Evolutionary conservation across 805 yeast species (phyloP), one percentile per base, ranked within the genome.

Genomic region (Candida railenensis): DNA sequence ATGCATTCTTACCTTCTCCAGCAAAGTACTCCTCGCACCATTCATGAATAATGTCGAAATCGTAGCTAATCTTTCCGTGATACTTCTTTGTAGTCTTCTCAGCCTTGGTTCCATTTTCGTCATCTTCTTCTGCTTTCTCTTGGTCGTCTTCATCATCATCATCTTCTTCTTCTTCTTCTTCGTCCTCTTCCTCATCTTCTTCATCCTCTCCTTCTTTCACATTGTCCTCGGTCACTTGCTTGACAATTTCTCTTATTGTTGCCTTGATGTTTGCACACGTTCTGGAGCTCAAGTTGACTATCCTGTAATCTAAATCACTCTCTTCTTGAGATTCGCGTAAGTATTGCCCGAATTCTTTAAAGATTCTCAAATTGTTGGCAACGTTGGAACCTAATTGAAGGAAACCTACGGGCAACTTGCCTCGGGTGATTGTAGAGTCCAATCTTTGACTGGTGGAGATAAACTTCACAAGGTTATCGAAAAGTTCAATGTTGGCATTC

Each of bases 361-460:
- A 52, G 11, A 70, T 65, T 20, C 76, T 56, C 37, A 61, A 52
- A 52, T 71, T 72, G 50, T 71, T 71, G 32, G 75, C 74, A 9
- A 66, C 66, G 51, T 72, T 71, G 14, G 75, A 63, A 22, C 71
- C 65, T 43, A 72, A 53, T 48, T 60, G 69, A 16, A 72, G 54
- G 45, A 63, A 68, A 2, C 69, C 75, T 8, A 61, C 56, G 9
- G 62, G 62, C 5, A 70, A 48, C 47, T 64, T 63, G 30, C 30
- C 30, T 25, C 30, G 30, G 30, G 5, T 25, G 30, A 7, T 25
- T 5, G 30, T 25, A 7, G 30, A 5, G 14, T 38, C 37, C 36
- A 45, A 8, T 11, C 16, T 32, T 33, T 19, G n/a, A 16, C 38
- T 21, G 49, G 53, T 22, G 43, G 42, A 67, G 52, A 44, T 64